phyloP scores from a whole-genome alignment of 78 protist genomes.

The Dictyostelium intermedium region DNA sequence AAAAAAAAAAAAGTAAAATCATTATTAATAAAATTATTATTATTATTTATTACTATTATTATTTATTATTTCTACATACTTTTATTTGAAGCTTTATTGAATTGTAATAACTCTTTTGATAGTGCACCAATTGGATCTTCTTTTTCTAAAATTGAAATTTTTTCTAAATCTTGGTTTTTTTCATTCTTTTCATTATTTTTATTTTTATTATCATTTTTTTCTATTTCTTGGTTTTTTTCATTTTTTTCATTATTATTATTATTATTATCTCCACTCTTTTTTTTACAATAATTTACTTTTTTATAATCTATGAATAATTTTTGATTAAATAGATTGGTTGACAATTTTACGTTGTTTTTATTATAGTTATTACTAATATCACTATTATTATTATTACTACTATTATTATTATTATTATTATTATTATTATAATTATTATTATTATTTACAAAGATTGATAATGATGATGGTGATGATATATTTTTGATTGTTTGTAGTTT shows the following conservation, averaged over 20 bases:
- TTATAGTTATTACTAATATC: background rate
- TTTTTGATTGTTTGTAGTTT: background rate
- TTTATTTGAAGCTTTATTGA: background rate
- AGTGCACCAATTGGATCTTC: background rate
- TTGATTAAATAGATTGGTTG: background rate
- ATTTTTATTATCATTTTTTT: background rate
- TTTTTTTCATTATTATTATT: background rate
- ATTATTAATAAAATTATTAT: background rate
- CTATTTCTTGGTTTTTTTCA: background rate
- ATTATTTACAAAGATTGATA: background rate
- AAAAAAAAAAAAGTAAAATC: background rate
- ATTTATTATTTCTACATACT: background rate
- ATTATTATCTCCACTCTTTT: background rate
- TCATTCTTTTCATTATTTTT: background rate
- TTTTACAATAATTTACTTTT: background rate
- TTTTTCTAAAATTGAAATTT: background rate
- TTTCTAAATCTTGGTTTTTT: background rate
- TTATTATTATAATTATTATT: background rate
- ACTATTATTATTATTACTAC: background rate
- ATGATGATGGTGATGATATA: background rate
- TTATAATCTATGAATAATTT: background rate
- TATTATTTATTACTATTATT: background rate
- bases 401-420: background rate
- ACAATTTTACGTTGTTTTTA: too few species aligned
- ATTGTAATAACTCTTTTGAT: slow-evolving; percentile 13